Evolutionary conservation across 805 yeast species (phyloP).

Genomic region (Sungouiella blattae): DNA sequence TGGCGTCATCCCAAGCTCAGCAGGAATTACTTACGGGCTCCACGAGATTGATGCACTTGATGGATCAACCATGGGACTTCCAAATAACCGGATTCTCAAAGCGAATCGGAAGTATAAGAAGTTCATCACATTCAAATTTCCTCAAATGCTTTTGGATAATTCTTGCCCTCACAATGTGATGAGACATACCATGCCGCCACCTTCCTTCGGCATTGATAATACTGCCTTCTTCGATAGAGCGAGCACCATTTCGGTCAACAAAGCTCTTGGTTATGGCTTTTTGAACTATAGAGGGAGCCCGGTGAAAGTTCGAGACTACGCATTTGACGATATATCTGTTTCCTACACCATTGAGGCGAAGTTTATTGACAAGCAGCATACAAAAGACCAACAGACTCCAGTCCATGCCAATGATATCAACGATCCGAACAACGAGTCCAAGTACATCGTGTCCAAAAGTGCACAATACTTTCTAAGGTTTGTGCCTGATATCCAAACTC

Average conservation of each 20-base stretch:
- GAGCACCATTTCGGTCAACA: constrained; percentile 31
- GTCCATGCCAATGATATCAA: constrained; percentile 35
- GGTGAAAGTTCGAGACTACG: constrained; percentile 45
- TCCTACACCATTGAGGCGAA: constrained; percentile 54
- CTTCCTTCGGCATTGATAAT: constrained; percentile 39
- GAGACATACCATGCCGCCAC: constrained; percentile 42
- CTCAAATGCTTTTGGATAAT: constrained; percentile 49
- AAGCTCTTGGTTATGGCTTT: constrained; percentile 54
- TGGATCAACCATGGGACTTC: constrained; percentile 48
- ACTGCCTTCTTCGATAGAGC: constrained; percentile 36
- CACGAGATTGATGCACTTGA: constrained; percentile 44
- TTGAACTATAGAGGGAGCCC: constrained; percentile 51
- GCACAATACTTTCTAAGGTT: constrained; percentile 37
- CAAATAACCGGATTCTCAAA: constrained; percentile 44
- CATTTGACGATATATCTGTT: constrained; percentile 42
- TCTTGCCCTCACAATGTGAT: constrained; percentile 44
- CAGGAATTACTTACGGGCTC: constrained; percentile 44
- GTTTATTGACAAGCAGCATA: constrained; percentile 44
- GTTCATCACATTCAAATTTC: constrained; percentile 57
- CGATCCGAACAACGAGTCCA: constrained; percentile 27
- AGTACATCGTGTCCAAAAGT: constrained; percentile 35
- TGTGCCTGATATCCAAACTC: constrained; percentile 34
- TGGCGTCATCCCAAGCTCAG: constrained; percentile 48
- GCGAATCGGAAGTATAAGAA: constrained; percentile 53
- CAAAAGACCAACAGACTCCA: constrained; percentile 26